Evolutionary conservation across 2,329 filamentous ascomycete species (phyloP).

Genomic region (Verticillium nubilum): DNA sequence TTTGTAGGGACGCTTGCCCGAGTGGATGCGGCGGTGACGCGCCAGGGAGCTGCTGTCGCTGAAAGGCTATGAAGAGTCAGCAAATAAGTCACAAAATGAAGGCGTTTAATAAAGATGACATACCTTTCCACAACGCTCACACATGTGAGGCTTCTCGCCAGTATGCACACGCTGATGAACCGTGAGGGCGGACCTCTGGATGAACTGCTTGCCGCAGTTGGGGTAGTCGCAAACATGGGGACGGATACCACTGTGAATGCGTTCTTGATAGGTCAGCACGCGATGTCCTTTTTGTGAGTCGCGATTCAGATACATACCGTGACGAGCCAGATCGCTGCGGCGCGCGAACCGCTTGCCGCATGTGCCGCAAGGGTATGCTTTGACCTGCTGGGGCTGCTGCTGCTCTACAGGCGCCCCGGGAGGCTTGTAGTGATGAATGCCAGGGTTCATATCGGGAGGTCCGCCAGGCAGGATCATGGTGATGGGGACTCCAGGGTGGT

Average conservation of each 20-base stretch:
- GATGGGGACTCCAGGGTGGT: conserved; percentile 14
- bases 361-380: conserved; percentile 67
- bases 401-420: conserved; percentile 4
- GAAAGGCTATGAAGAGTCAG: conserved; percentile 61
- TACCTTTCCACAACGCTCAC: conserved; percentile 94
- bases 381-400: conserved; percentile 8
- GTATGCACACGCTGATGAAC: conserved; percentile 95
- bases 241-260: conserved; percentile 86
- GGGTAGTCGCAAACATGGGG: conserved; percentile 90
- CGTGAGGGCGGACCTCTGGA: conserved; percentile 90
- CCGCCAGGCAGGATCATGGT: conserved; percentile 38
- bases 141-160: conserved; percentile 97
- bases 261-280: conserved; percentile 54
- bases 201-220: conserved; percentile 91
- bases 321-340: conserved; percentile 86
- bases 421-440: conserved; percentile 17
- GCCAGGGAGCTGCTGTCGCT: conserved; percentile 94
- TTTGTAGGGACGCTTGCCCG: conserved; percentile 92
- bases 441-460: conserved; percentile 23
- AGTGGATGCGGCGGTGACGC: conserved; percentile 89
- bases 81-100: conserved; percentile 13
- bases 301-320: conserved; percentile 60
- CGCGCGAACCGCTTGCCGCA: conserved; percentile 90
- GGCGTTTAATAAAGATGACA: conserved; percentile 7
- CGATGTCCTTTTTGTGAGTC: no score